A percentile compares a stretch with the other conserved stretches of the same genome.
phyloP scores from a whole-genome alignment of 257 asterid genomes.

The Primulina huaijiensis region DNA sequence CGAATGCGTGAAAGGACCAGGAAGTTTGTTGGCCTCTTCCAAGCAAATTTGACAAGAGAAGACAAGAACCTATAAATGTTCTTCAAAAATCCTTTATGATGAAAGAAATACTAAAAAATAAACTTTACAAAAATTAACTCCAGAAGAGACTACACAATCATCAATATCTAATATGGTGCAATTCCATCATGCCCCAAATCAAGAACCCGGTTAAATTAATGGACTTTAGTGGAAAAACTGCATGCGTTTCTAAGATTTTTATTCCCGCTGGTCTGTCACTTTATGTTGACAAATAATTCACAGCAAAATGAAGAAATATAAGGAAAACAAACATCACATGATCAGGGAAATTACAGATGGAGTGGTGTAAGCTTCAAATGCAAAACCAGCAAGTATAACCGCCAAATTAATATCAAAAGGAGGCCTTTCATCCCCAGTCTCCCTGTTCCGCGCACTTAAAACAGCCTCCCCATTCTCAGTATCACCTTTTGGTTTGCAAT shows the following conservation, averaged over 20 bases:
- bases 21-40: not conserved
- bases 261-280: not conserved
- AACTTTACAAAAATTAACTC: not conserved
- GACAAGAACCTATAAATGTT: constrained; percentile 12
- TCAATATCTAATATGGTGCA: not conserved
- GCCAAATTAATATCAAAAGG: constrained; percentile 87
- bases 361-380: constrained; percentile 89
- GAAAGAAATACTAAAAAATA: not conserved
- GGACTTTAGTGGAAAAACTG: not conserved
- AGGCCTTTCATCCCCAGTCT: constrained; percentile 47
- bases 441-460: constrained; percentile 20
- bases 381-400: constrained; percentile 97
- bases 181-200: constrained; percentile 1
- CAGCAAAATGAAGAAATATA: constrained; percentile 20
- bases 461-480: constrained; percentile 40
- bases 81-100: constrained; percentile 12
- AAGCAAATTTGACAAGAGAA: constrained; percentile 12
- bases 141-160: not conserved
- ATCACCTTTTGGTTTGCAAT: constrained; percentile 29
- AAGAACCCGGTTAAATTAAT: not conserved
- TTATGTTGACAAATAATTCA: not conserved
- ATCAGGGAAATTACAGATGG: constrained; percentile 55
- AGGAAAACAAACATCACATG: constrained; percentile 3
- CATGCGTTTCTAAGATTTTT: no score
- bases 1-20: not conserved